Base-by-base conservation (phyloP, 2,329 filamentous ascomycete genomes). In the Fusarium falciforme region DNA sequence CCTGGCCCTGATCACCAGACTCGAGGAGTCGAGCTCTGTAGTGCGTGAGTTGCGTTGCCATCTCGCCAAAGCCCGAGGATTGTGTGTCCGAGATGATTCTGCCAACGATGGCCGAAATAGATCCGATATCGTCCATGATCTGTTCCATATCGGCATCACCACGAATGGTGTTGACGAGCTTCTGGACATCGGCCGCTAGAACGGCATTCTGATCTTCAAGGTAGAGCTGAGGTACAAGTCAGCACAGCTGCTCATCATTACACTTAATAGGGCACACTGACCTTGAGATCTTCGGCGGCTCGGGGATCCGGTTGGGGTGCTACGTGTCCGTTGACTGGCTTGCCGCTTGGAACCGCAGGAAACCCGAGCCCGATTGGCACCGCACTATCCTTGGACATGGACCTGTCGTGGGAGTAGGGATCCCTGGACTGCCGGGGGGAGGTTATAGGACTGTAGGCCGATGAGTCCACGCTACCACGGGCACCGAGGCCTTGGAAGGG, bases 191-290 rank as follows among this genome's bases (percentile, higher is more conserved):
- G 74, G 94, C 91, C 29, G 96, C 92, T 68, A 97, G 88, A 4
- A 91, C 85, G 60, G 93, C 93, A 12, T 93, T 95, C 81, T 96
- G 93, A 79, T 95, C 93, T 79, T 96, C 93, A 38, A 97, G 89
- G 79, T 94, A 95, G 68, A 93, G 89, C 90, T 93, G 71, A 61
- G 42, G 12, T 16, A 16, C n/a, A 27, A 16, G 55, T 76, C 49
- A 71, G 72, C 36, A 31, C 10, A 33, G 16, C 25, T 57, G 17
- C 31, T 67, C 3, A 49, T 44, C 35, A 38, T 54, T 16, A 25
- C 40, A 25, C 36, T 29, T 11, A 64, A 27, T 20, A 14, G 47
- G 17, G 29, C 20, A 40, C 25, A 66, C 72, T 74, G 70, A 83
- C 83, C 80, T 88, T 89, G 64, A 90, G 82, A 70, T 90, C 89